Evolutionary conservation across 2,329 filamentous ascomycete species (phyloP), one percentile per base, ranked within the genome.

Genomic region (Fusarium lyarnte): DNA sequence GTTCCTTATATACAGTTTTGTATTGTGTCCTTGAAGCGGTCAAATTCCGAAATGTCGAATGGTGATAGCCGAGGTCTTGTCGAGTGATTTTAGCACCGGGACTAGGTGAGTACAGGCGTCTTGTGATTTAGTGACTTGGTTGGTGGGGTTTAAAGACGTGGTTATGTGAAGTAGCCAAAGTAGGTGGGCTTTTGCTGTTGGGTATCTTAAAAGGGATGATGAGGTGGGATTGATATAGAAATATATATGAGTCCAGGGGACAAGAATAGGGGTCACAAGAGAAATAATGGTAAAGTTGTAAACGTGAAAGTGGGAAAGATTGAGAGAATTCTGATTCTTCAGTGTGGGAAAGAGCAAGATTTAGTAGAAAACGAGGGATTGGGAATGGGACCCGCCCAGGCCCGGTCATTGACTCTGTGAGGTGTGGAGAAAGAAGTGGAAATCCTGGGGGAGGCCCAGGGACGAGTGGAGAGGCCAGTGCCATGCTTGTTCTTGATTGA

Each of bases 401-500:
- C 36, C 57, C 39, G 49, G 63, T 47, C 41, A 54, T 52, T 47
- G 42, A 52, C 35, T 41, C 59, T 53, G 47, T 63, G 59, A 64
- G 66, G 58, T 77, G 75, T 77, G 75, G 75, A 77, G 75, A 72
- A 70, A 66, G 63, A 75, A 74, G 69, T 74, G 69, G 73, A 74
- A 77, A 77, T 77, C 76, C 75, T 76, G 75, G 75, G 75, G 75
- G 75, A 77, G 70, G 63, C 41, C 73, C 62, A 73, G 75, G 75
- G 55, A 60, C 63, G 63, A 67, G 73, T 74, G 67, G 63, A 63
- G 63, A 57, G 65, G 73, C 63, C 71, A 66, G 55, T 69, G 57
- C 63, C 65, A 69, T 69, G 58, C 64, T 60, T 60, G 58, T 39
- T 53, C 57, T 38, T 36, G 45, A 23, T 38, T 39, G 27, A 59